Base-by-base conservation (phyloP, 2,329 filamentous ascomycete species). In the Dactylellina sp. region DNA sequence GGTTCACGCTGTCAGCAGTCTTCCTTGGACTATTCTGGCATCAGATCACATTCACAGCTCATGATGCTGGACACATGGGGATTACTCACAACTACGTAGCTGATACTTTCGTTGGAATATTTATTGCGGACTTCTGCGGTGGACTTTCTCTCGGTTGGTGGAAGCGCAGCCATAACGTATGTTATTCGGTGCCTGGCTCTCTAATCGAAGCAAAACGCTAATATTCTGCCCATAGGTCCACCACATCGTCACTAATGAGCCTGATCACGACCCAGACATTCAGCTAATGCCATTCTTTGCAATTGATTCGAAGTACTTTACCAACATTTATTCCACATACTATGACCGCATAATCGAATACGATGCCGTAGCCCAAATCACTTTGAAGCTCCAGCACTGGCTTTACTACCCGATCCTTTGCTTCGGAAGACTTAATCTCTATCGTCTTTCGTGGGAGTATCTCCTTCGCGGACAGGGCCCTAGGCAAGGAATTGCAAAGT, bases 1-100 rank as follows among this genome's bases (percentile, higher is more conserved):
- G 89, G 87, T 94, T 91, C 79, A 84, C 82, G 49, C 82, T 86
- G 1, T 91, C 91, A 65, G 93, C 88, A 1, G 80, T 91, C 53
- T 92, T 89, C 77, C 84, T 98, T 1, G 95, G 94, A 18, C 85
- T 87, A 75, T 86, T 96, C 79, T 98, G 95, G 94, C 95, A 98
- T 80, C 95, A 98, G 80, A 85, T 98, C 24, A 91, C 94, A 59
- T 99, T 99, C 80, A 89, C 90, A 0, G 95, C 92, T 72, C 95
- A 99, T 81, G 95, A 99, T 84, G 92, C 94, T 55, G 93, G 92
- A 4, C 95, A 99, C 81, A 96, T 97, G 90, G 95, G 92, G 76
- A 97, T 99, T 78, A 99, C 95, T 1, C 94, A 98, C 81, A 85
- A 89, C 80, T 98, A 93, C 80, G 89, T 91, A 56, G 82, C 88